Evolutionary conservation across 2,329 filamentous ascomycete genomes (phyloP).

Genomic region (Dactylonectria estremocensis): DNA sequence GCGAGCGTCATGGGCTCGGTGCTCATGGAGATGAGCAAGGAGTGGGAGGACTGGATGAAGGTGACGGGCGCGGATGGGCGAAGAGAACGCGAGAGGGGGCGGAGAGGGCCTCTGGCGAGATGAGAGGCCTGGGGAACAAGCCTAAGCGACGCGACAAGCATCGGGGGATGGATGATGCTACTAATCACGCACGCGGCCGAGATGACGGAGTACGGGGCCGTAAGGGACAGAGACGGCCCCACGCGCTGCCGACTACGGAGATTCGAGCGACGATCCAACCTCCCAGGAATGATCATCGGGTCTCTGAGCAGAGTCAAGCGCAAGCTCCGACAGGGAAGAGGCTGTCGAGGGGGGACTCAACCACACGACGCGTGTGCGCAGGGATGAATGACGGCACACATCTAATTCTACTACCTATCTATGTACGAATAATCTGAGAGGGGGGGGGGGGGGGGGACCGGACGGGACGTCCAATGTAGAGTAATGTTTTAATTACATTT

Average conservation of each 20-base stretch:
- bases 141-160: not conserved
- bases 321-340: not conserved
- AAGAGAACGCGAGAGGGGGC: constrained; percentile 53
- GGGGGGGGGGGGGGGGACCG: too few relatives aligned
- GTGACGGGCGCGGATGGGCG: constrained; percentile 63
- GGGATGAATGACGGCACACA: constrained; percentile 22
- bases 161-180: not conserved
- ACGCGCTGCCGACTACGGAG: not conserved
- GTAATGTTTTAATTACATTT: constrained; percentile 44
- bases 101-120: constrained; percentile 46
- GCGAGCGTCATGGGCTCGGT: constrained; percentile 93
- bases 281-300: too few relatives aligned
- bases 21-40: constrained; percentile 92
- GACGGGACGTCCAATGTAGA: constrained; percentile 29
- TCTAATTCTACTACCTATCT: constrained; percentile 27
- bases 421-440: constrained; percentile 47
- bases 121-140: not conserved
- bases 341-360: not conserved
- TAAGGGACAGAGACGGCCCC: not conserved
- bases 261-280: not conserved
- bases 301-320: not conserved
- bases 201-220: not conserved
- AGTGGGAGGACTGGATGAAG: constrained; percentile 91
- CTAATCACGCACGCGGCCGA: not conserved
- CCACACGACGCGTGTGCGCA: constrained; percentile 1